These are phyloP conservation scores for Xylaria acuta DNA, from an alignment of 495 filamentous ascomycete species.

Conservation along the genomic window DNA sequence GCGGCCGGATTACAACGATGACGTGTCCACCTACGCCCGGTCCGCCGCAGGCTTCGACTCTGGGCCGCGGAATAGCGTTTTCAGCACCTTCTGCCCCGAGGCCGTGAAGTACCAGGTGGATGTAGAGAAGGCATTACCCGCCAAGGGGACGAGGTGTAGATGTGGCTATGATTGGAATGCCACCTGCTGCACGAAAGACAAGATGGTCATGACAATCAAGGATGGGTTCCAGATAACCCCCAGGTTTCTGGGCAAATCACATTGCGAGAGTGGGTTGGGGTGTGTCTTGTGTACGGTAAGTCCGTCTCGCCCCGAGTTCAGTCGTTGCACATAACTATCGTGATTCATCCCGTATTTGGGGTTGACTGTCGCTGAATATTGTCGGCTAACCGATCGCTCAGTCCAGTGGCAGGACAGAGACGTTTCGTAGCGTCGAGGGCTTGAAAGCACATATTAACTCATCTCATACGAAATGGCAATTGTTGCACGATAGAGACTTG, in stretches of 20 bases:
- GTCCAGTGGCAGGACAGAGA: constrained; percentile 43
- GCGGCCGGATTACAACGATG: constrained; percentile 33
- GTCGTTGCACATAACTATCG: no score
- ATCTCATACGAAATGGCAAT: constrained; percentile 49
- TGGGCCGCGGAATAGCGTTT: constrained; percentile 47
- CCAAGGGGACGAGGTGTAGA: constrained; percentile 33
- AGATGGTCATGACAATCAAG: constrained; percentile 31
- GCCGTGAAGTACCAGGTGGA: constrained; percentile 48
- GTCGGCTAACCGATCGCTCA: constrained; percentile 10
- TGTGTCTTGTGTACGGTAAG: constrained; percentile 34
- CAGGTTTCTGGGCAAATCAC: constrained; percentile 49
- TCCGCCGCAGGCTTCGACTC: background rate
- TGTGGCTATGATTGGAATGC: constrained; percentile 47
- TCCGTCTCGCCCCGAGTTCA: constrained; percentile 30
- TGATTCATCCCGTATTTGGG: background rate
- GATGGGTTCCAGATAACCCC: constrained; percentile 46
- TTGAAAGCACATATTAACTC: constrained; percentile 44
- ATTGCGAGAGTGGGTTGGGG: constrained; percentile 42
- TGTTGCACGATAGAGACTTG: constrained; percentile 50
- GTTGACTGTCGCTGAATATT: background rate
- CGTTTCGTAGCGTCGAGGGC: constrained; percentile 38
- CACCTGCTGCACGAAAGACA: constrained; percentile 12
- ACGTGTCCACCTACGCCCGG: constrained; percentile 28
- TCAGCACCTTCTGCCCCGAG: constrained; percentile 48
- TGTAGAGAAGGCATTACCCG: constrained; percentile 34